A percentile compares a stretch with the other conserved stretches of the same genome.
Conservation (phyloP, 495 filamentous ascomycete genomes). For the Thozetella sp. region DNA sequence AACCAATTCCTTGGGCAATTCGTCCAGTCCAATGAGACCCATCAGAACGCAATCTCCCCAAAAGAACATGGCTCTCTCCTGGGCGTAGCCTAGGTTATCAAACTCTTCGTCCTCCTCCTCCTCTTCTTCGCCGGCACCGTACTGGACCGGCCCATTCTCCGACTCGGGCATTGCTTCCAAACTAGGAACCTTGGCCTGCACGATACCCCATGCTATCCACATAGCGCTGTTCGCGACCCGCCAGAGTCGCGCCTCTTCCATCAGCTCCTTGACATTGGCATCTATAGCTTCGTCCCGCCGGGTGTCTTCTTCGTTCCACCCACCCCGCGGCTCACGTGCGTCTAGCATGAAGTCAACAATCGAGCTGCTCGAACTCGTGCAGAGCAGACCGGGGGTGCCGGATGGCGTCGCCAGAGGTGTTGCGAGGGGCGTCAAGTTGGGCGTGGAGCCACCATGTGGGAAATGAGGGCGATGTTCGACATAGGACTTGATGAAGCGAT, state of each 20-base stretch:
- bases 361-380: conserved; percentile 32
- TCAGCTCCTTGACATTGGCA: conserved; percentile 62
- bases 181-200: conserved; percentile 85
- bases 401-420: conserved; percentile 23
- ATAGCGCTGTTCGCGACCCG: conserved; percentile 81
- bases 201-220: conserved; percentile 96
- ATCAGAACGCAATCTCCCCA: conserved; percentile 83
- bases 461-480: conserved; percentile 73
- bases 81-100: conserved; percentile 89
- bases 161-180: conserved; percentile 27
- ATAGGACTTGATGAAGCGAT: conserved; percentile 83
- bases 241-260: conserved; percentile 84
- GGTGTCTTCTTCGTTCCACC: conserved; percentile 62
- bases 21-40: conserved; percentile 69
- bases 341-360: conserved; percentile 73
- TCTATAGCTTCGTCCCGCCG: conserved; percentile 61
- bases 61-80: conserved; percentile 89
- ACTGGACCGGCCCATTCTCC: conserved; percentile 6
- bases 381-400: conserved; percentile 22
- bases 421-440: conserved; percentile 41
- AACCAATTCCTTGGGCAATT: conserved; percentile 66
- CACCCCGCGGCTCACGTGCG: conserved; percentile 58
- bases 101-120: conserved; percentile 62
- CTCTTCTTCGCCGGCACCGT: conserved; percentile 15
- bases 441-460: conserved; percentile 53